These are phyloP conservation scores for Centella asiatica DNA, from an alignment of 129 eudicot genomes.

Conservation along the genomic window DNA sequence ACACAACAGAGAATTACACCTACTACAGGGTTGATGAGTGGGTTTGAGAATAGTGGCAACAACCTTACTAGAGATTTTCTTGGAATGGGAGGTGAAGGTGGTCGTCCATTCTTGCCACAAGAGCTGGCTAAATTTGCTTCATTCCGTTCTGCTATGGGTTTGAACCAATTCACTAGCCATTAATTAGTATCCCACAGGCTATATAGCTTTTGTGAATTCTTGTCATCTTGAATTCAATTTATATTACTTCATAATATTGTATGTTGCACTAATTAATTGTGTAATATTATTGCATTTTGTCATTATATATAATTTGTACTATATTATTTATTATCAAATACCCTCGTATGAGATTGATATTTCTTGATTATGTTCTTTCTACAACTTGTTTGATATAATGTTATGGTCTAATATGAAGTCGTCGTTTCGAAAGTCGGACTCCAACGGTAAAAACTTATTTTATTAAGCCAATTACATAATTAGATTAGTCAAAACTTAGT, in stretches of 20 bases:
- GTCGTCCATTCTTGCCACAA: slow-evolving; percentile 64
- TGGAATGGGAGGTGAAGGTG: slow-evolving; percentile 73
- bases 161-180: slow-evolving; percentile 56
- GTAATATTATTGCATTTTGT: not conserved
- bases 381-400: no score
- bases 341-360: not conserved
- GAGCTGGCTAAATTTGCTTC: slow-evolving; percentile 82
- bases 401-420: no score
- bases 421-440: no score
- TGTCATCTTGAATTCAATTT: slow-evolving; percentile 1
- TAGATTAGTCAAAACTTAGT: no score
- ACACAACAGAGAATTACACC: slow-evolving; percentile 32
- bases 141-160: slow-evolving; percentile 63
- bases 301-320: not conserved
- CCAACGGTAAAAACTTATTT: no score
- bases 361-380: no score
- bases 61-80: slow-evolving; percentile 78
- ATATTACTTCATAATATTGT: not conserved
- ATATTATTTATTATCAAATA: not conserved
- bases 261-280: not conserved
- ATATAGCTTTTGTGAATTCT: no score
- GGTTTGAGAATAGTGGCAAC: slow-evolving; percentile 27
- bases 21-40: slow-evolving; percentile 19
- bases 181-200: no score
- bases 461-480: no score